Base-by-base conservation (phyloP, 331 rosid species). In the Ulmus americana region DNA sequence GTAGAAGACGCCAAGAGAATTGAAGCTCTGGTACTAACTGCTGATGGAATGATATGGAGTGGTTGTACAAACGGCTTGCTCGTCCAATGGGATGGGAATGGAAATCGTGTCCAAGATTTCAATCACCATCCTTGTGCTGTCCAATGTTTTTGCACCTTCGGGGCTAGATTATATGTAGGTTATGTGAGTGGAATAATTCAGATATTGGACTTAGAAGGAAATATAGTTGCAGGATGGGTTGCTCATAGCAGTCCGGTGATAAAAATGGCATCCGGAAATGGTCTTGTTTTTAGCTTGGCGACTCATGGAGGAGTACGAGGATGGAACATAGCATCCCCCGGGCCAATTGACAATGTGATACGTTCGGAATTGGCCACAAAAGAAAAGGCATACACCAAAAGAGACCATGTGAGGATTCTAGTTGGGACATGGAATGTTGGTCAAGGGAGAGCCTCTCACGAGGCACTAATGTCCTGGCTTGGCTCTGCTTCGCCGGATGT, bases 391-490 rank as follows among this genome's bases (percentile, higher is more conserved):
- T 94, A 87, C 73, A 82, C 91, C 39, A 85, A 69, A 69, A 75
- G 84, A 9, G 81, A 94, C 81, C 81, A 85, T 70, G 82, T 90
- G 53, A 84, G 78, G 84, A 90, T 94, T 70, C 72, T 90, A 64
- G 81, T 90, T 64, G 99, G 99, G 59, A 80, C 99, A 69, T 94
- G 99, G 99, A 94, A 94, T 73, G 99, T 94, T n/a, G 99, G 99
- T 58, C 99, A 94, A 82, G 97, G 97, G 69, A 90, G 95, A 83
- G 84, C 99, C 46, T 82, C 91, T n/a, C 90, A 90, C 28, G 95
- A 85, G 16, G 43, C 97, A 16, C 87, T 94, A 48, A 58, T 74
- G 80, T 78, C 91, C 6, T 94, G 99, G 99, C 68, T 94, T 83
- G 99, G 96, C 65, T 94, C 99, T 48, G 71, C 77, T 54, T 88